Evolutionary conservation across 805 yeast species (phyloP).

Genomic region (Nakazawaea ishiwadae): DNA sequence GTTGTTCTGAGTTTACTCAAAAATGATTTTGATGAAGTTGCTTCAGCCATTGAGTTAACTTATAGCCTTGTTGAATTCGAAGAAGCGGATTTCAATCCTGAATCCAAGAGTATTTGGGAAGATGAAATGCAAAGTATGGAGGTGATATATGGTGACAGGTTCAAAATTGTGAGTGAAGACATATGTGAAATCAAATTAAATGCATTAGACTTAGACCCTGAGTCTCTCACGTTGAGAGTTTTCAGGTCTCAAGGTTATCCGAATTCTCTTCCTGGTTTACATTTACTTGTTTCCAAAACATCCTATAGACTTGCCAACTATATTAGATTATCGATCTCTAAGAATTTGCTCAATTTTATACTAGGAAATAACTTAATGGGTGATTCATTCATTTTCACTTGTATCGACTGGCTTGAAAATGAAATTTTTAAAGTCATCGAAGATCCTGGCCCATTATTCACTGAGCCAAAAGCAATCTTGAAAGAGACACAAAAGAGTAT

Average conservation of each 20-base stretch:
- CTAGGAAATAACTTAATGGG: conserved; percentile 49
- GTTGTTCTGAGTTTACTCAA: conserved; percentile 43
- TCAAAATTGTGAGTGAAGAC: conserved; percentile 26
- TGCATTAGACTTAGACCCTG: conserved; percentile 19
- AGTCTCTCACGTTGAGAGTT: conserved; percentile 29
- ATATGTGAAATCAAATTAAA: conserved; percentile 30
- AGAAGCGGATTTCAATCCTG: conserved; percentile 17
- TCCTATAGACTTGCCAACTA: conserved; percentile 62
- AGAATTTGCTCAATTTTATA: conserved; percentile 41
- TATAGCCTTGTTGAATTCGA: conserved; percentile 26
- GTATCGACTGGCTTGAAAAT: conserved; percentile 77
- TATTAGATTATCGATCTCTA: conserved; percentile 54
- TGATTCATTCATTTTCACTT: conserved; percentile 59
- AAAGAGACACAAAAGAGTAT: too few relatives aligned
- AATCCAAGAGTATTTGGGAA: conserved; percentile 50
- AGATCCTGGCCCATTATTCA: conserved; percentile 69
- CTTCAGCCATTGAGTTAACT: conserved; percentile 48
- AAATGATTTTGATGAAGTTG: conserved; percentile 39
- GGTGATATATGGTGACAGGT: conserved; percentile 47
- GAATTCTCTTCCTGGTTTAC: conserved; percentile 61
- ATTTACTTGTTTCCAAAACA: conserved; percentile 36
- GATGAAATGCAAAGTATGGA: conserved; percentile 70
- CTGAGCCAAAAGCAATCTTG: too few relatives aligned
- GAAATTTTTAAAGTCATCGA: conserved; percentile 53
- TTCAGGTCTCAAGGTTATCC: conserved; percentile 60